phyloP scores from a whole-genome alignment of 179 eudicot species.

The Nepenthes alata region DNA sequence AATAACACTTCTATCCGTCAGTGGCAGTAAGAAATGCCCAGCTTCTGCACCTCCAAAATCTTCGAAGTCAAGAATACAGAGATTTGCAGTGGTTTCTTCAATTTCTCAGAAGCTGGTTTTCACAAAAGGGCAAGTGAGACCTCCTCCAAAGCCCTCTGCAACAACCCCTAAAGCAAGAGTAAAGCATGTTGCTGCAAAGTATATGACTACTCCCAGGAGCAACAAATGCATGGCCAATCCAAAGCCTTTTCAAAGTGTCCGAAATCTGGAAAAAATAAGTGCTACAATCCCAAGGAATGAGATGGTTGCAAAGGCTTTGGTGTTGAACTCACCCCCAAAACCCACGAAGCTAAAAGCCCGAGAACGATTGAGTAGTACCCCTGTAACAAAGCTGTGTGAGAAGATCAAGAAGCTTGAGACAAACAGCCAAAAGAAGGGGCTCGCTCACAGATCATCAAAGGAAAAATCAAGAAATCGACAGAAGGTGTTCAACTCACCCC shows the following conservation, averaged over 20 bases:
- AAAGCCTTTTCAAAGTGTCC: constrained; percentile 54
- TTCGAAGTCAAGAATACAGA: constrained; percentile 53
- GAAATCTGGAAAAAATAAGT: constrained; percentile 32
- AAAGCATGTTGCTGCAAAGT: constrained; percentile 83
- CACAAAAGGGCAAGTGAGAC: constrained; percentile 17
- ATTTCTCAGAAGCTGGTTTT: constrained; percentile 36
- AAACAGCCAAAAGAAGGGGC: constrained; percentile 39
- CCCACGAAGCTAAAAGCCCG: constrained; percentile 21
- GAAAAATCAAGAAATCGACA: constrained; percentile 9
- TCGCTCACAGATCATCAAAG: constrained; percentile 26
- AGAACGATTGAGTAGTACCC: constrained; percentile 33
- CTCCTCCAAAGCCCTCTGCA: constrained; percentile 15
- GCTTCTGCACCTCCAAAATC: constrained; percentile 81
- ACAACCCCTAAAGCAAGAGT: constrained; percentile 47
- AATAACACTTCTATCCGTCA: constrained; percentile 8
- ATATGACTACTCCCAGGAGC: constrained; percentile 75
- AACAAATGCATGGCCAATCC: constrained; percentile 30
- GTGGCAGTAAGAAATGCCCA: constrained; percentile 54
- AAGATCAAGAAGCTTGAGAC: constrained; percentile 63
- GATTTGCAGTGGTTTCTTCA: constrained; percentile 45
- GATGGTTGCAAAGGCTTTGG: constrained; percentile 49
- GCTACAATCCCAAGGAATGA: constrained; percentile 23
- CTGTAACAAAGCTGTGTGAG: constrained; percentile 53
- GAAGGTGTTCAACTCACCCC: constrained; percentile 38
- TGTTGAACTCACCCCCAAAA: constrained; percentile 65